Evolutionary conservation across 2,329 filamentous ascomycete species (phyloP).

Genomic region (Diaporthe capsici): DNA sequence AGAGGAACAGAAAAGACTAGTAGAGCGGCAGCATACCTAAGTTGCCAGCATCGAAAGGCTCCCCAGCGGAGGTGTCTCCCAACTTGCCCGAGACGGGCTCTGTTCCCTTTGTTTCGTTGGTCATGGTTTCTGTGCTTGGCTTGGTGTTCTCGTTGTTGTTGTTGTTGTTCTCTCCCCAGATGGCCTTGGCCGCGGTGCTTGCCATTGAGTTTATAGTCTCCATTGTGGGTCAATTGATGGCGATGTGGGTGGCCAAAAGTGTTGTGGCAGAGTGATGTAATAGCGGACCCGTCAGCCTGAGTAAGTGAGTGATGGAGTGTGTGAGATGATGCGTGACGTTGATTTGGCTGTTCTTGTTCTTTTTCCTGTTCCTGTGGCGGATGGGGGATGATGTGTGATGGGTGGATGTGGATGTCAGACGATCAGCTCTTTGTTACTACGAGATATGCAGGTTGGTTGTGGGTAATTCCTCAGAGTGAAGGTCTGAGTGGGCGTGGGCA

Average conservation of each 20-base stretch:
- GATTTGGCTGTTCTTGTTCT: background rate
- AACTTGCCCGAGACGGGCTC: conserved; percentile 81
- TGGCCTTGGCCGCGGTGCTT: conserved; percentile 60
- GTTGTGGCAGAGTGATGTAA: conserved; percentile 13
- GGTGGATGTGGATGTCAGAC: background rate
- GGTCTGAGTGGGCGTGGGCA: conserved; percentile 33
- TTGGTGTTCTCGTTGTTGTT: conserved; percentile 42
- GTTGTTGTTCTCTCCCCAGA: conserved; percentile 60
- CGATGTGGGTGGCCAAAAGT: background rate
- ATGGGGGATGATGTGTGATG: background rate
- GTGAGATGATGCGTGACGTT: conserved; percentile 30
- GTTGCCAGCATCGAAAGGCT: conserved; percentile 87
- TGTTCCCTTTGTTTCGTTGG: conserved; percentile 54
- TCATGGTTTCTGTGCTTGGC: conserved; percentile 57
- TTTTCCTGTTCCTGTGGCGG: background rate
- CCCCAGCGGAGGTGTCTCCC: conserved; percentile 75
- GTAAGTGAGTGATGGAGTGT: background rate
- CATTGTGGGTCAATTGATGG: conserved; percentile 60
- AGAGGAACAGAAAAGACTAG: no score
- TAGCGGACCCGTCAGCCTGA: background rate
- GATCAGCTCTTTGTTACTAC: conserved; percentile 18
- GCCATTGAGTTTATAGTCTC: conserved; percentile 74
- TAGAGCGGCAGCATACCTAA: conserved; percentile 57
- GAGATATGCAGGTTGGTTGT: conserved; percentile 18
- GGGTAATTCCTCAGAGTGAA: background rate